Percentiles rank a stretch among this genome's conserved stretches.
Conservation (phyloP, 2,329 filamentous ascomycete species). For the Aspergillus udagawae region DNA sequence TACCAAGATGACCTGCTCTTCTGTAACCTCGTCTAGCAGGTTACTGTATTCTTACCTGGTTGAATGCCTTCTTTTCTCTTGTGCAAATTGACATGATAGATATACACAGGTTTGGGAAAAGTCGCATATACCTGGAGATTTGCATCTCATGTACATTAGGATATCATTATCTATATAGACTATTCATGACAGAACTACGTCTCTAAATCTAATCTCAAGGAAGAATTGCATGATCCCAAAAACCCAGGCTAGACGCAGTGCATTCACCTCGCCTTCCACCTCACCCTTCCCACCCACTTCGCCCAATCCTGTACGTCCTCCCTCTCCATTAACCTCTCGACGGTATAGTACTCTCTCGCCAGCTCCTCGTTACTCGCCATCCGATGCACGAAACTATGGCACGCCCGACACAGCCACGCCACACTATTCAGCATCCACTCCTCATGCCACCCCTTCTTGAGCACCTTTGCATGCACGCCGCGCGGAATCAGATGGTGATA, state of each 20-base stretch:
- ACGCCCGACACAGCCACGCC: slow-evolving; percentile 81
- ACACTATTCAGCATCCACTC: slow-evolving; percentile 73
- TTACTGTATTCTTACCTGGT: slow-evolving; percentile 9
- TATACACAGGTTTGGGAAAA: background rate
- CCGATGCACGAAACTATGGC: slow-evolving; percentile 76
- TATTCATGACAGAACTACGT: background rate
- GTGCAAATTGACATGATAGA: background rate
- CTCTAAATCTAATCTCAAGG: background rate
- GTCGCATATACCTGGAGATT: background rate
- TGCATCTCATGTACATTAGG: slow-evolving; percentile 8
- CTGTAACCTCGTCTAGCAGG: background rate
- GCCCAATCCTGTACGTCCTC: slow-evolving; percentile 70
- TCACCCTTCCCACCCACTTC: slow-evolving; percentile 66
- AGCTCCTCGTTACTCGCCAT: slow-evolving; percentile 74
- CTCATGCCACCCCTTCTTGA: slow-evolving; percentile 75
- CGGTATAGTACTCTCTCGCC: slow-evolving; percentile 67
- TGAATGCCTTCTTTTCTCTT: slow-evolving; percentile 5
- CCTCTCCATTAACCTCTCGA: slow-evolving; percentile 65
- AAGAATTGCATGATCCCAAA: background rate
- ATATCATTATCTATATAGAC: slow-evolving; percentile 5
- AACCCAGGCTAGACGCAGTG: too few relatives aligned
- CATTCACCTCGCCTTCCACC: slow-evolving; percentile 63
- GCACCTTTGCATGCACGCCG: slow-evolving; percentile 68
- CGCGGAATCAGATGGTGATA: slow-evolving; percentile 87
- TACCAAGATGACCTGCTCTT: background rate